These are phyloP conservation scores for Neonectria ditissima DNA, from an alignment of 2,329 filamentous ascomycete genomes.

Conservation along the genomic window DNA sequence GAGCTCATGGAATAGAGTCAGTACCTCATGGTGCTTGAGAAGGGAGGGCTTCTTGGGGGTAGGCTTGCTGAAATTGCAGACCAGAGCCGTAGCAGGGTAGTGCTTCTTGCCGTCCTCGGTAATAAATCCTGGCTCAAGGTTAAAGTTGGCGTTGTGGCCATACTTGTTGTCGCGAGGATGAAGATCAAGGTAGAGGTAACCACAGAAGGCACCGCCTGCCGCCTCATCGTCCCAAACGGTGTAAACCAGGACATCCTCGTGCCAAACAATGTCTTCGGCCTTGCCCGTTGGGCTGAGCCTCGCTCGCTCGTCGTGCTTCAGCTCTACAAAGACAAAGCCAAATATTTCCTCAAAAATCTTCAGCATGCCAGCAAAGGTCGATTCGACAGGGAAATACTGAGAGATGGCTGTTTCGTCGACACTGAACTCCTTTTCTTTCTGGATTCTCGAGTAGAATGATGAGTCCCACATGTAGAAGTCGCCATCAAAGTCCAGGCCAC, in stretches of 20 bases:
- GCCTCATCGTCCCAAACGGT: constrained; percentile 83
- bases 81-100: constrained; percentile 82
- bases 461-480: constrained; percentile 88
- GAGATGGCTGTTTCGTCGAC: constrained; percentile 84
- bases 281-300: constrained; percentile 74
- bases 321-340: constrained; percentile 81
- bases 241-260: constrained; percentile 85
- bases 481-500: constrained; percentile 70
- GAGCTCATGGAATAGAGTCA: constrained; percentile 84
- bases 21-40: constrained; percentile 85
- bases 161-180: constrained; percentile 87
- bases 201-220: constrained; percentile 78
- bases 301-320: constrained; percentile 74
- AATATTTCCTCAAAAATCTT: constrained; percentile 87
- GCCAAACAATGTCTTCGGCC: constrained; percentile 81
- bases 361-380: constrained; percentile 82
- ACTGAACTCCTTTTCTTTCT: constrained; percentile 83
- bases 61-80: constrained; percentile 89
- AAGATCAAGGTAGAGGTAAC: constrained; percentile 86
- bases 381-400: constrained; percentile 84
- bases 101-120: constrained; percentile 75
- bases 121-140: constrained; percentile 78
- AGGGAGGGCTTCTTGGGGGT: constrained; percentile 80
- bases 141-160: constrained; percentile 87
- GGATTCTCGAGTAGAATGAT: constrained; percentile 81